Base-by-base conservation (phyloP, 176 grass and related monocot species). In the Urochloa ruziziensis region DNA sequence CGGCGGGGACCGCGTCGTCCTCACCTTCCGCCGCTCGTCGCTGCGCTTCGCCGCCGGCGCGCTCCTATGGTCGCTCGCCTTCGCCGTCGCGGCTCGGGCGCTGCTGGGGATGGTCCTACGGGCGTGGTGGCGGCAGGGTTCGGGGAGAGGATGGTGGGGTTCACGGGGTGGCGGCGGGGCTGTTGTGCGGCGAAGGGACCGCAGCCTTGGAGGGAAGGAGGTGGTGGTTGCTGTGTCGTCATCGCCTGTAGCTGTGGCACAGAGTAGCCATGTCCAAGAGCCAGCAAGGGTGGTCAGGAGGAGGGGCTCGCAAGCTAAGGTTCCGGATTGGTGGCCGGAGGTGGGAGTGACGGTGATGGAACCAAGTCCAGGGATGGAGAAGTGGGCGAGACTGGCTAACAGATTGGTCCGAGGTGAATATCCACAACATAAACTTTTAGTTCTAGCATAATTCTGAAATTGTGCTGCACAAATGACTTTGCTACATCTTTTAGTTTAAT, bases 141-240 rank as follows among this genome's bases (percentile, higher is more conserved):
- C 25, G 70, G 73, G 46, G 9, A 53, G 34, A 66, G 71, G 60
- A 24, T 79, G 63, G 84, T 80, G 77, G 70, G 54, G 29, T 10
- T 35, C 73, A 87, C 61, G 10, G 48, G 84, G 74, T 10, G 62
- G 77, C 25, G 24, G 77, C 17, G 33, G 23, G 11, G 32, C 63
- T 23, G 71, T 86, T 2, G 78, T 91, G 67, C 46, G 54, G 13
- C 83, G 82, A 62, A 80, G 92, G 84, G 92, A 94, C 75, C 84
- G 92, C 30, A 91, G 92, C 84, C 67, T 94, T 16, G 92, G 87
- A 8, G 87, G 92, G 54, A 91, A 88, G 37, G 92, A 91, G 78
- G 92, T 94, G 48, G 87, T 94, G 67, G 92, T 91, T 0, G 87
- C 84, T 28, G 72, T 86, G 14, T 75, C 73, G 12, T 79, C 64